Evolutionary conservation across 495 filamentous ascomycete species (phyloP).

Genomic region (Neurospora terricola): DNA sequence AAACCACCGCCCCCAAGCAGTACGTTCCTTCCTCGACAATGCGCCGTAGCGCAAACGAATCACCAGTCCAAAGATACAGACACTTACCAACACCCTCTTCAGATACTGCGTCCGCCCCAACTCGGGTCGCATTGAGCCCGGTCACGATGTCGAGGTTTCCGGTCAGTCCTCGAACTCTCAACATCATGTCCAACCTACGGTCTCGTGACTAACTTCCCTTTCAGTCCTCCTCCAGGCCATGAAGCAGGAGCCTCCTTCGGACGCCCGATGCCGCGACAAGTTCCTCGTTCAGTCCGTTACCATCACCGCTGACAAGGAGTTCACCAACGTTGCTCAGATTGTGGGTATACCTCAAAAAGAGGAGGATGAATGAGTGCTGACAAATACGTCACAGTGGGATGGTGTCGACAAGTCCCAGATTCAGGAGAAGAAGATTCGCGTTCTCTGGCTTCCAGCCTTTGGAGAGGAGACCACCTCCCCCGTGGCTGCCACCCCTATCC

Average conservation of each 20-base stretch:
- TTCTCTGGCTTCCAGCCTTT: constrained; percentile 55
- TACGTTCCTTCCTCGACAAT: constrained; percentile 39
- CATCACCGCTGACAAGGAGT: constrained; percentile 76
- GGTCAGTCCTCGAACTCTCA: constrained; percentile 44
- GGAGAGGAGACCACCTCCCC: constrained; percentile 10
- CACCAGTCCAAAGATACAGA: neutral
- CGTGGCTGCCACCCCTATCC: constrained; percentile 15
- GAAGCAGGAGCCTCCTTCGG: constrained; percentile 82
- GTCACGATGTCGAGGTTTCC: constrained; percentile 81
- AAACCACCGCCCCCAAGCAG: constrained; percentile 98
- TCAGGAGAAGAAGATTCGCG: constrained; percentile 94
- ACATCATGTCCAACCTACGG: neutral
- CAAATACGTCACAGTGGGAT: constrained; percentile 49
- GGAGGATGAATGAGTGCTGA: constrained; percentile 15
- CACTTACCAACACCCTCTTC: constrained; percentile 10
- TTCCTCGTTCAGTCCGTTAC: constrained; percentile 93
- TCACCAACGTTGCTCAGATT: constrained; percentile 64
- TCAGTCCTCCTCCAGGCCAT: constrained; percentile 91
- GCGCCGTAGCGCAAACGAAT: neutral
- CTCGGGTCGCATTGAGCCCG: constrained; percentile 86
- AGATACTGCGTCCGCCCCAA: constrained; percentile 98
- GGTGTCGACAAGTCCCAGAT: constrained; percentile 64
- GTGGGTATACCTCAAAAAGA: constrained; percentile 40
- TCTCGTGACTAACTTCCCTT: constrained; percentile 1
- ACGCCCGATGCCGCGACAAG: constrained; percentile 91